Base-by-base conservation (phyloP, 2,329 filamentous ascomycete genomes). In the Thelonectria olida region DNA sequence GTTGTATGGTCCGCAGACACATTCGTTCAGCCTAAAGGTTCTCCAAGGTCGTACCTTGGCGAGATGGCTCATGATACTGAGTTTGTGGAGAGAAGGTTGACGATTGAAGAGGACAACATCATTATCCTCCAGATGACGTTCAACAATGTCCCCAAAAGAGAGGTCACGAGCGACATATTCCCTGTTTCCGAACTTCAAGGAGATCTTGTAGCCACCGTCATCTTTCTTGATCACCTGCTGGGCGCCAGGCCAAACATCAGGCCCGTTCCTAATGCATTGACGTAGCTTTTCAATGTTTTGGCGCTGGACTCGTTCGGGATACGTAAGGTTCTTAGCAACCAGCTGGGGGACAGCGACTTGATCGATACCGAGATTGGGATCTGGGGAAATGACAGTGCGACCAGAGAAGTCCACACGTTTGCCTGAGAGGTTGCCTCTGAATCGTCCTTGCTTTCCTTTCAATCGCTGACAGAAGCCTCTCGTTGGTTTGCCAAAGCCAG, bases 351-450 rank as follows among this genome's bases (percentile, higher is more conserved):
- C 90, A 5, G 95, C 95, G 34, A 99, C 96, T 77, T 99, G 90
- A 68, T 98, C 93, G 65, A 99, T 93, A 17, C 91, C 89, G 49
- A 99, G 78, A 71, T 99, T 99, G 3, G 96, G 96, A 77, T 99
- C 96, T 0, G 96, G 96, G 1, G 94, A 97, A 77, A 99, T 99
- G 77, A 99, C 96, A 1, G 96, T 99, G 76, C 96, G 89, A 17
- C 93, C 96, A 10, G 96, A 99, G 78, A 98, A 99, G 75, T 99
- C 95, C 54, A 99, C 96, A 85, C 96, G 95, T 79, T 99, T 99
- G 75, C 96, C 96, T 0, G 95, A 98, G 61, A 99, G 79, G 72
- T 99, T 99, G 60, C 96, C 96, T 80, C 96, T 90, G 79, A 99
- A 99, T 55, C 96, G 92, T 55, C 96, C 96, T 74, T 98, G 95